These are phyloP conservation scores for Buddleja alternifolia DNA, from an alignment of 257 asterid genomes.

Conservation along the genomic window DNA sequence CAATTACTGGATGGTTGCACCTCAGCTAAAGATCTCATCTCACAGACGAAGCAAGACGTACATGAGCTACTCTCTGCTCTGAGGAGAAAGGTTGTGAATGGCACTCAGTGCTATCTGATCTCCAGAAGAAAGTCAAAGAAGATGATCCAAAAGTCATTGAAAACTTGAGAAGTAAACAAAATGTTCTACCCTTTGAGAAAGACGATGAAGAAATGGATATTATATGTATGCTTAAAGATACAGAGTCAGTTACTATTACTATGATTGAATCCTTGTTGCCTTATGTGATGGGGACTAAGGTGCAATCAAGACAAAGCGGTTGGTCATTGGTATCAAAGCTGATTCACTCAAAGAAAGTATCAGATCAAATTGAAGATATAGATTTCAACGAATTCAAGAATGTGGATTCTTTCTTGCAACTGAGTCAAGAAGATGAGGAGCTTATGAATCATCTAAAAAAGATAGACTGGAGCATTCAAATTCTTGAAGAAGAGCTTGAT, in stretches of 20 bases:
- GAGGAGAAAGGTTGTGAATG: slow-evolving; percentile 37
- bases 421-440: slow-evolving; percentile 18
- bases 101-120: slow-evolving; percentile 14
- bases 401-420: slow-evolving; percentile 27
- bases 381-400: slow-evolving; percentile 27
- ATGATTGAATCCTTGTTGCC: slow-evolving; percentile 37
- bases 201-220: slow-evolving; percentile 9
- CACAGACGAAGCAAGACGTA: slow-evolving; percentile 21
- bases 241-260: slow-evolving; percentile 33
- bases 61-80: slow-evolving; percentile 39
- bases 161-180: slow-evolving; percentile 6
- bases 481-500: slow-evolving; percentile 40
- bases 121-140: slow-evolving; percentile 36
- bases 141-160: slow-evolving; percentile 36
- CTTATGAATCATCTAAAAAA: slow-evolving; percentile 31
- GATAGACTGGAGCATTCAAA: slow-evolving; percentile 38
- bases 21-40: slow-evolving; percentile 33
- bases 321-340: slow-evolving; percentile 39
- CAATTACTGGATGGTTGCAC: slow-evolving; percentile 38
- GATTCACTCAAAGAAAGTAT: slow-evolving; percentile 28
- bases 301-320: slow-evolving; percentile 25
- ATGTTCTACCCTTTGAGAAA: not conserved
- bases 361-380: not conserved
- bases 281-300: slow-evolving; percentile 14
- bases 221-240: slow-evolving; percentile 29